Evolutionary conservation across 352 stramenopile genomes (phyloP), one percentile per base, ranked within the genome.

Genomic region (Aphanomyces euteiches): DNA sequence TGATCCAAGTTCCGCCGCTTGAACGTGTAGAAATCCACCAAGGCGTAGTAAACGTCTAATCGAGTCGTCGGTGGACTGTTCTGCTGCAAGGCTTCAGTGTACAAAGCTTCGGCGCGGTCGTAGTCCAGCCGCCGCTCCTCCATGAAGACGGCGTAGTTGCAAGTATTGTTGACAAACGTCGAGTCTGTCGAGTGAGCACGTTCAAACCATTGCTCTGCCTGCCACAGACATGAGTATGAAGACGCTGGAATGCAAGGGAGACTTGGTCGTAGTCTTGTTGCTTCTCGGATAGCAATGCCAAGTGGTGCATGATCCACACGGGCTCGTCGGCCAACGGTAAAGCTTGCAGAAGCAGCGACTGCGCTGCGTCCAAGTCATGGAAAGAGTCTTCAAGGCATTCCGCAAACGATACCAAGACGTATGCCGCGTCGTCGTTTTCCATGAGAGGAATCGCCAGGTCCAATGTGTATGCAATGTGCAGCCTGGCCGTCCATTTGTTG

Each of bases 101-200:
- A 67, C 59, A 67, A 28, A 13, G 38, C 59, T 15, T 38, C 39
- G 34, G 59, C 59, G 12, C 7, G 34, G 17, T 67, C 59, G 40
- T 56, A 67, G 10, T 34, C 40, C 59, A 54, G 8, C 2, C 59
- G 59, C 5, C 59, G 59, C 19, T 67, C 59, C 13, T 67, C 59
- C n/a, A 67, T 47, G 40, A 67, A 67, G 5, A 67, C 40, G 8
- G 59, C 59, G 37, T 53, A 67, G 41, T 67, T 54, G 59, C 38
- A 48, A 17, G 40, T 8, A 28, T 40, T 48, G 59, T 17, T 36
- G 7, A 54, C 37, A 39, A 50, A 67, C 7, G 39, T 53, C 12
- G 38, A 19, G 37, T 67, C 41, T 5, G 21, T 8, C 34, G 7
- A 40, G 41, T 67, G 40, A 6, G 37, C 59, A 37, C 37, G n/a